A percentile compares a stretch with the other conserved stretches of the same genome.
phyloP scores from a whole-genome alignment of 768 basidiomycete species.

The Psilocybe cubensis region DNA sequence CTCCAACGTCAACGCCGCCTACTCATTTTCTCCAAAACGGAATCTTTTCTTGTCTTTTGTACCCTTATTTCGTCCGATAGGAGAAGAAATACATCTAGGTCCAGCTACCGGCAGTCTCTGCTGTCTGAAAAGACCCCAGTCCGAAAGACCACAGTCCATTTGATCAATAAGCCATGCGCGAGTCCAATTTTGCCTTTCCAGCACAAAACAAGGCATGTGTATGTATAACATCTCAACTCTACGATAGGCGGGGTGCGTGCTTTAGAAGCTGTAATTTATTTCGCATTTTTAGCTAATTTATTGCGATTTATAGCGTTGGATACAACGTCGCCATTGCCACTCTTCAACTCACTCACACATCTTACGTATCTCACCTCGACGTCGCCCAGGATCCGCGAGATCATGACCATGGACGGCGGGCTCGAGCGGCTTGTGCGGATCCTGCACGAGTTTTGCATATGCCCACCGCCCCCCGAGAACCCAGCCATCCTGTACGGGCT shows the following conservation, averaged over 20 bases:
- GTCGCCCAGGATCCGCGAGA: conserved; percentile 96
- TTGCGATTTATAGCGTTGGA: conserved; percentile 45
- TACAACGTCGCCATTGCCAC: conserved; percentile 48
- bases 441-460: conserved; percentile 85
- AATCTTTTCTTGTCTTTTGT: neutral
- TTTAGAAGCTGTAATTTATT: neutral
- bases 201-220: conserved; percentile 95
- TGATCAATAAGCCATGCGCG: conserved; percentile 64
- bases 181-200: conserved; percentile 95
- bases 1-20: neutral
- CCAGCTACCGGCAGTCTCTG: neutral
- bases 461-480: conserved; percentile 81
- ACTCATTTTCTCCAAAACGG: neutral
- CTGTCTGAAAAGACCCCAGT: neutral
- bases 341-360: conserved; percentile 71
- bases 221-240: conserved; percentile 92
- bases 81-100: neutral
- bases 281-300: conserved; percentile 19
- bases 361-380: conserved; percentile 96
- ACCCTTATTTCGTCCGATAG: neutral
- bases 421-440: conserved; percentile 94
- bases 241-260: conserved; percentile 87
- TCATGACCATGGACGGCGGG: conserved; percentile 97
- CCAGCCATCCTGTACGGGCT: conserved; percentile 80
- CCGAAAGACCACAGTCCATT: neutral